Evolutionary conservation across 371 early-diverging fungal genomes (phyloP).

Genomic region (Mucor lusitanicus): DNA sequence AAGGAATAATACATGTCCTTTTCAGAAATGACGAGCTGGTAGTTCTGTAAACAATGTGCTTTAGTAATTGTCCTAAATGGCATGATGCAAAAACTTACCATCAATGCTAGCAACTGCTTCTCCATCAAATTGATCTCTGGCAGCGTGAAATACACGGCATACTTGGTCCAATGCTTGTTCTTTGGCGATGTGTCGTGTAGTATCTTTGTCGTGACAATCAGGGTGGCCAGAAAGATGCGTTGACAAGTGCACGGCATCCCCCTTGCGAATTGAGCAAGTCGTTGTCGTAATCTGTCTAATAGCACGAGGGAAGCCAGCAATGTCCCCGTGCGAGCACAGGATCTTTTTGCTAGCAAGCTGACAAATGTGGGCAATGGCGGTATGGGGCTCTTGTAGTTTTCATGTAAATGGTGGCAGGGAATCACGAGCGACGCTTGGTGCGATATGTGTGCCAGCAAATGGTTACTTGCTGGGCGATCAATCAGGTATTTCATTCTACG

Average conservation of each 20-base stretch:
- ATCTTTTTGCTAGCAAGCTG: constrained; percentile 51
- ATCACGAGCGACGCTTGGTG: constrained; percentile 28
- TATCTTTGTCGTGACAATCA: constrained; percentile 72
- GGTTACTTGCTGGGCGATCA: constrained; percentile 17
- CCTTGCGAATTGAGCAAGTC: constrained; percentile 39
- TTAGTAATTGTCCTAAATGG: background rate
- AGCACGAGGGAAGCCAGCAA: constrained; percentile 63
- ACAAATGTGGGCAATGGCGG: constrained; percentile 59
- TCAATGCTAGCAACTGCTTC: constrained; percentile 70
- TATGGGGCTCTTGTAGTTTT: constrained; percentile 12
- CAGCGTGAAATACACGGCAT: constrained; percentile 66
- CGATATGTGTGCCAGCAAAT: constrained; percentile 22
- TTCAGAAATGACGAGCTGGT: constrained; percentile 9
- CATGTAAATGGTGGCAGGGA: constrained; percentile 5
- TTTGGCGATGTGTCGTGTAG: constrained; percentile 77
- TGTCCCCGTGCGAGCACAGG: constrained; percentile 60
- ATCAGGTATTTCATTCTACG: constrained; percentile 26
- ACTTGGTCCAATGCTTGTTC: constrained; percentile 78
- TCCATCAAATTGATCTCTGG: constrained; percentile 83
- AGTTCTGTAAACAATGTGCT: background rate
- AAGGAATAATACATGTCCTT: constrained; percentile 7
- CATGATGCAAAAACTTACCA: constrained; percentile 34
- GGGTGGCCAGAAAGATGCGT: constrained; percentile 67
- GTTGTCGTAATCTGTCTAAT: constrained; percentile 53
- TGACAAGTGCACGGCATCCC: constrained; percentile 71